Conservation (phyloP, 2,329 filamentous ascomycete genomes). For the Fusarium domesticum region DNA sequence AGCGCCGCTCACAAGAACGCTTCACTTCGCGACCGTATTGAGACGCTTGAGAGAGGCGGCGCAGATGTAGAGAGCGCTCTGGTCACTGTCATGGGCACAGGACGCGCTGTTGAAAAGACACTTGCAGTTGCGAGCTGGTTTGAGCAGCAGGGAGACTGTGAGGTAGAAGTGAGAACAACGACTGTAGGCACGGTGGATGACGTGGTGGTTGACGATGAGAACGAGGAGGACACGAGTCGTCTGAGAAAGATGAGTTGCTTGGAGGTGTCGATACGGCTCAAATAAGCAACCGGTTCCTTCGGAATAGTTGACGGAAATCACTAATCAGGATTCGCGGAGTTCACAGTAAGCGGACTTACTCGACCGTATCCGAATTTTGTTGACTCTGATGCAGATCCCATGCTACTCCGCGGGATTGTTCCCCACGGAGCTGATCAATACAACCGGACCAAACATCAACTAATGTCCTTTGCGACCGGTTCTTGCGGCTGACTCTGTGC, state of each 20-base stretch:
- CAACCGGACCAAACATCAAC: neutral
- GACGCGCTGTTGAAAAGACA: constrained; percentile 63
- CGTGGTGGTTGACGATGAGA: constrained; percentile 46
- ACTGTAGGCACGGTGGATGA: constrained; percentile 68
- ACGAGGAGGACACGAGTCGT: constrained; percentile 39
- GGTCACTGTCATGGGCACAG: constrained; percentile 62
- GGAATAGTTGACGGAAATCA: neutral
- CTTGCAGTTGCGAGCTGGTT: constrained; percentile 64
- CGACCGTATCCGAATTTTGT: too few relatives aligned
- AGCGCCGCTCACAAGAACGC: constrained; percentile 47
- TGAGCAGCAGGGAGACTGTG: constrained; percentile 56
- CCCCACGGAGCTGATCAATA: neutral
- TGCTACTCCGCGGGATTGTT: too few relatives aligned
- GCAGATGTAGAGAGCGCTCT: constrained; percentile 31
- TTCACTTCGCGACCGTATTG: constrained; percentile 46
- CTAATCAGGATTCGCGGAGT: neutral
- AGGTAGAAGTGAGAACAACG: constrained; percentile 58
- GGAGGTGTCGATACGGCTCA: constrained; percentile 47
- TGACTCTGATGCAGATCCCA: too few relatives aligned
- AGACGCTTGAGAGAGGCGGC: constrained; percentile 37
- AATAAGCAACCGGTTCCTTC: constrained; percentile 32
- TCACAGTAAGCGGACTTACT: neutral
- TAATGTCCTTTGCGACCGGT: neutral
- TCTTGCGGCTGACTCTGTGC: neutral
- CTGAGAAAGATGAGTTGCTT: constrained; percentile 50